Evolutionary conservation across 2,329 filamentous ascomycete genomes (phyloP).

Genomic region (Apiospora malaysiana): DNA sequence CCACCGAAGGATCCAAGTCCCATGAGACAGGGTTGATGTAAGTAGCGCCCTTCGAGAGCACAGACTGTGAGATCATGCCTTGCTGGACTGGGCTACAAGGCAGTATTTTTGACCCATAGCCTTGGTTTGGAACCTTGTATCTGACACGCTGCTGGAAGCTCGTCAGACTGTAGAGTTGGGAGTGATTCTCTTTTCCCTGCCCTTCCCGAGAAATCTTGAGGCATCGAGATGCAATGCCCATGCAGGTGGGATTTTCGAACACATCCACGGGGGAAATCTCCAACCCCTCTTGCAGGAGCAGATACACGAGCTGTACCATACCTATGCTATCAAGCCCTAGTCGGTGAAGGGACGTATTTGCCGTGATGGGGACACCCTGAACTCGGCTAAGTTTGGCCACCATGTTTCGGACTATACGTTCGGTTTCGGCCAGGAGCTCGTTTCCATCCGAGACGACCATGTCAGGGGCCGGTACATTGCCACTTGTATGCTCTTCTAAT

Average conservation of each 20-base stretch:
- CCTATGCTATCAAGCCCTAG: conserved; percentile 94
- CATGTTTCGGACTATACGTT: conserved; percentile 59
- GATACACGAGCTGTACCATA: conserved; percentile 76
- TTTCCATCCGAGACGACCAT: conserved; percentile 18
- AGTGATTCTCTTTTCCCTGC: not conserved
- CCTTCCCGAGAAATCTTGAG: not conserved
- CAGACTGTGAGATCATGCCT: conserved; percentile 79
- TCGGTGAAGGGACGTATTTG: conserved; percentile 77
- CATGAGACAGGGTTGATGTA: conserved; percentile 80
- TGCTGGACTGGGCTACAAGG: conserved; percentile 83
- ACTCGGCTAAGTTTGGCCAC: conserved; percentile 65
- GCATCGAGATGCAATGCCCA: conserved; percentile 37
- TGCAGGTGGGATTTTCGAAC: conserved; percentile 64
- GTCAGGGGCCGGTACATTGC: not conserved
- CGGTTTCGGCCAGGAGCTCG: conserved; percentile 41
- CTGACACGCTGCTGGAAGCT: conserved; percentile 44
- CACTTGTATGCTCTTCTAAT: not conserved
- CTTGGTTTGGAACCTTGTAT: conserved; percentile 34
- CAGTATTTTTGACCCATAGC: conserved; percentile 62
- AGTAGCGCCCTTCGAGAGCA: conserved; percentile 67
- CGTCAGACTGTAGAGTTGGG: conserved; percentile 44
- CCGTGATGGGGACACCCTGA: conserved; percentile 55
- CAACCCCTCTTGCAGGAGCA: conserved; percentile 65
- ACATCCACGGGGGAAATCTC: conserved; percentile 73
- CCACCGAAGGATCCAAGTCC: conserved; percentile 48